phyloP scores from a whole-genome alignment of 495 filamentous ascomycete species.

The Neurospora intermedia region DNA sequence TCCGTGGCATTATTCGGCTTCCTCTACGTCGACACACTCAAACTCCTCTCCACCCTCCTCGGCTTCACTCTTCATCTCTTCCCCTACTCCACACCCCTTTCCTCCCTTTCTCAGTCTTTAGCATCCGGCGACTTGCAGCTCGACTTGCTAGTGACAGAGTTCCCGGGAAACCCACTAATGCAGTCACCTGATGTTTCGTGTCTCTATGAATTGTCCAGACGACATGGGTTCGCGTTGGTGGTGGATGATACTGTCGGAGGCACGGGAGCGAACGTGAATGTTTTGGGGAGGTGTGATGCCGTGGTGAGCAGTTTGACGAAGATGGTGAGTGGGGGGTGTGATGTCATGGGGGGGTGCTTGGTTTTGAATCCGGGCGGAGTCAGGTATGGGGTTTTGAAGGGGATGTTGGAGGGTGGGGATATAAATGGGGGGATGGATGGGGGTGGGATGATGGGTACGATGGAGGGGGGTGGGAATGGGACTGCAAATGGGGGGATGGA shows the following conservation, averaged over 20 bases:
- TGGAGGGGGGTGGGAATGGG: too few relatives aligned
- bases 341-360: conserved; percentile 19
- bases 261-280: conserved; percentile 5
- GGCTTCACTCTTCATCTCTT: not conserved
- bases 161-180: conserved; percentile 20
- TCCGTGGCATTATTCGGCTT: conserved; percentile 4
- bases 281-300: conserved; percentile 10
- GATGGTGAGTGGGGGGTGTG: conserved; percentile 18
- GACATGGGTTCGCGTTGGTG: conserved; percentile 6
- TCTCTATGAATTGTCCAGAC: not conserved
- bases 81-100: conserved; percentile 2
- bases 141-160: conserved; percentile 16
- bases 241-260: conserved; percentile 20
- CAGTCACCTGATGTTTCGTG: conserved; percentile 7
- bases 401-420: not conserved
- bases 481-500: not conserved
- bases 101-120: not conserved
- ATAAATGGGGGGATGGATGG: not conserved
- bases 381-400: not conserved
- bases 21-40: conserved; percentile 21
- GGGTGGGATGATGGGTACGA: too few relatives aligned
- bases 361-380: not conserved
- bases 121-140: not conserved
- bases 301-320: conserved; percentile 20
- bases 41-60: conserved; percentile 7